Evolutionary conservation across 202 grass and related monocot species (phyloP).

Genomic region (Zizania palustris): DNA sequence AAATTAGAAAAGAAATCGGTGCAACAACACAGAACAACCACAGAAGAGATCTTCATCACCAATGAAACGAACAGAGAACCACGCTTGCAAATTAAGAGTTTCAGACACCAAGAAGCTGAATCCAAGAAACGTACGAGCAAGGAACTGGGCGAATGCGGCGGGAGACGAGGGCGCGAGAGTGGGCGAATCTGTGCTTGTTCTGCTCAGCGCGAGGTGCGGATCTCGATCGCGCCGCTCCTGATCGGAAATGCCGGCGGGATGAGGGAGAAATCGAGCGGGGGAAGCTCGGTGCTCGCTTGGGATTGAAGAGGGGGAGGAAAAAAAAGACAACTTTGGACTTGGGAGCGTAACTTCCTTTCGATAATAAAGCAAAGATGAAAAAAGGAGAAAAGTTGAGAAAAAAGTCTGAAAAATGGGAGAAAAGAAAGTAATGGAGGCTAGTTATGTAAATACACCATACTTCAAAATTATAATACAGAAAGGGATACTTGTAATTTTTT

Average conservation of each 20-base stretch:
- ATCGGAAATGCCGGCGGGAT: slow-evolving; percentile 1
- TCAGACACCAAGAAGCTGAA: slow-evolving; percentile 40
- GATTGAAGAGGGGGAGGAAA: slow-evolving; percentile 28
- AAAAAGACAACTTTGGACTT: slow-evolving; percentile 40
- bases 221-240: slow-evolving; percentile 1
- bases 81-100: background rate
- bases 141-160: slow-evolving; percentile 32
- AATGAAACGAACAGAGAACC: slow-evolving; percentile 16
- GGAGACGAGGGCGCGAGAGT: background rate
- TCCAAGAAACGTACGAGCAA: slow-evolving; percentile 30
- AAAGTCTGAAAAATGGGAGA: background rate
- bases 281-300: slow-evolving; percentile 25
- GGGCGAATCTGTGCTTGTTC: slow-evolving; percentile 27
- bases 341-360: slow-evolving; percentile 45
- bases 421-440: background rate
- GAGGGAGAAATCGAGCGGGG: slow-evolving; percentile 11
- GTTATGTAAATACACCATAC: background rate
- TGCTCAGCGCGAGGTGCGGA: slow-evolving; percentile 13
- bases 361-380: slow-evolving; percentile 46
- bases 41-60: background rate
- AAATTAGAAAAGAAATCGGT: background rate
- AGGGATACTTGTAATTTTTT: too few species aligned
- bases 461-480: background rate
- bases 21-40: background rate
- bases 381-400: background rate